Percentiles rank a stretch among this genome's conserved stretches.
Evolutionary conservation across 2,329 filamentous ascomycete genomes (phyloP).

Genomic region (Nothophaeocryptopus gaeumannii): DNA sequence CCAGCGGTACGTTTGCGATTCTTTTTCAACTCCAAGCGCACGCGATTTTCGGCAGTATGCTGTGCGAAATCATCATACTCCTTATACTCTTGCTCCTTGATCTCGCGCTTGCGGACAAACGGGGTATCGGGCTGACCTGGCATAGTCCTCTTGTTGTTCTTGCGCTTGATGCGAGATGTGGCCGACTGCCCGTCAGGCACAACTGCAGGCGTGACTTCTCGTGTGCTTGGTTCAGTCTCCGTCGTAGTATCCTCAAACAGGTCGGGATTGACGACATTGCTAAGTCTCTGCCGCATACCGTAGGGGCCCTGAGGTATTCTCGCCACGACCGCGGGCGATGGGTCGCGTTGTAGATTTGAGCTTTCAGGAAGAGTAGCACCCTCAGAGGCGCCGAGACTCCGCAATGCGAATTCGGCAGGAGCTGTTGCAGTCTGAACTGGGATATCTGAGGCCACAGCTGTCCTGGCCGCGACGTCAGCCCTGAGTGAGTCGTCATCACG

Average conservation of each 20-base stretch:
- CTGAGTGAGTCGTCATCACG: background rate
- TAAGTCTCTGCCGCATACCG: conserved; percentile 6
- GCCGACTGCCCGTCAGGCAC: too few species aligned
- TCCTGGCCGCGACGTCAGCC: too few species aligned
- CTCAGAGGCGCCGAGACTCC: background rate
- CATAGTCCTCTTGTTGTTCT: background rate
- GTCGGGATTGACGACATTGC: background rate
- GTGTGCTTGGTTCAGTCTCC: too few species aligned
- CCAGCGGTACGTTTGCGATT: conserved; percentile 8
- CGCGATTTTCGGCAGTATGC: conserved; percentile 14
- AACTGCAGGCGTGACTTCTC: too few species aligned
- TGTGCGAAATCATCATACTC: conserved; percentile 21
- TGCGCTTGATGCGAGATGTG: background rate
- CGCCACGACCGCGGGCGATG: background rate
- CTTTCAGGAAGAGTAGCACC: background rate
- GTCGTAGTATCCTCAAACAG: too few species aligned
- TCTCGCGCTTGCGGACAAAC: conserved; percentile 11
- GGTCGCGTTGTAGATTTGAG: too few species aligned
- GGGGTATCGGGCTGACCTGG: conserved; percentile 4
- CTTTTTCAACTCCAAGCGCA: conserved; percentile 11
- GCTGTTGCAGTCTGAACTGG: too few species aligned
- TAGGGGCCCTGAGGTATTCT: conserved; percentile 5
- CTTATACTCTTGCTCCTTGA: conserved; percentile 19
- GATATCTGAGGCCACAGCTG: too few species aligned
- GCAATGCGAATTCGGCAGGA: too few species aligned